phyloP scores from a whole-genome alignment of 441 rosid species.

The Heliophila coronopifolia region DNA sequence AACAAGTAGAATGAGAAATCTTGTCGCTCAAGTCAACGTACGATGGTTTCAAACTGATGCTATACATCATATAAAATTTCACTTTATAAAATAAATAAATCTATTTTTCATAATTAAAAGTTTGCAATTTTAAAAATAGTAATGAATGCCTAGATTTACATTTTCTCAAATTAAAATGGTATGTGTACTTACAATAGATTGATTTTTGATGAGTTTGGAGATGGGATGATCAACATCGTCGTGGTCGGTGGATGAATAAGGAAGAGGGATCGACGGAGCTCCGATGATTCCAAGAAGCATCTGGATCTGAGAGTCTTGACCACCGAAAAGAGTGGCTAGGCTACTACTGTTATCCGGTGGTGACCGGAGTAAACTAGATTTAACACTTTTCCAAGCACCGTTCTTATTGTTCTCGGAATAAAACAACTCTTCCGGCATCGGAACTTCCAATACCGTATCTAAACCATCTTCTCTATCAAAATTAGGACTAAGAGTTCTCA shows the following conservation, averaged over 20 bases:
- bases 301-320: slow-evolving; percentile 60
- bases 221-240: slow-evolving; percentile 30
- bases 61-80: too few species aligned
- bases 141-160: too few species aligned
- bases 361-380: slow-evolving; percentile 53
- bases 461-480: slow-evolving; percentile 67
- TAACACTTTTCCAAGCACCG: slow-evolving; percentile 52
- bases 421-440: slow-evolving; percentile 80
- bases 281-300: slow-evolving; percentile 78
- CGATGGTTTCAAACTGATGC: too few species aligned
- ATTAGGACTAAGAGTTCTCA: slow-evolving; percentile 78
- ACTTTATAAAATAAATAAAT: too few species aligned
- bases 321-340: slow-evolving; percentile 37
- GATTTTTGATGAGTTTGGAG: slow-evolving; percentile 42
- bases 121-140: too few species aligned
- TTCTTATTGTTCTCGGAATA: slow-evolving; percentile 32
- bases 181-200: slow-evolving; percentile 59
- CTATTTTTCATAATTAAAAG: too few species aligned
- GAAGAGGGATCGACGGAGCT: slow-evolving; percentile 73
- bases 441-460: slow-evolving; percentile 87
- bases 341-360: slow-evolving; percentile 26
- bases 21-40: slow-evolving; percentile 13
- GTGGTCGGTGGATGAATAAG: slow-evolving; percentile 21
- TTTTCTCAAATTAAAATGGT: too few species aligned
- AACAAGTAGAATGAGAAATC: slow-evolving; percentile 18